phyloP scores from a whole-genome alignment of 148 eudicot species.

The Persicaria maculosa region DNA sequence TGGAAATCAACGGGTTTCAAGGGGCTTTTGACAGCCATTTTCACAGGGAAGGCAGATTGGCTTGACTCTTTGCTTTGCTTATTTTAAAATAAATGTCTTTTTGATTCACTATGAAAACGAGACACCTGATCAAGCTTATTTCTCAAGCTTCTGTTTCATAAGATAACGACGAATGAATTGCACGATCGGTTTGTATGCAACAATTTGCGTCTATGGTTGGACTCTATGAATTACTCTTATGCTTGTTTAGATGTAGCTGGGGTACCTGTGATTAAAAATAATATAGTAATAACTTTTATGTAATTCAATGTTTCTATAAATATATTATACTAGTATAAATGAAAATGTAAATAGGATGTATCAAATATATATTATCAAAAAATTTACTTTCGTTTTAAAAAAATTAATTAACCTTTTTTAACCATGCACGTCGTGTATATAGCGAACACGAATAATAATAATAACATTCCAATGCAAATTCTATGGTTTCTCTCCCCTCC shows the following conservation, averaged over 20 bases:
- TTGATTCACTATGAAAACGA: background rate
- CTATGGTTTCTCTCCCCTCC: too few relatives aligned
- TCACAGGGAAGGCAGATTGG: slow-evolving; percentile 6
- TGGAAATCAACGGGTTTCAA: background rate
- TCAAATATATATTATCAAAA: too few relatives aligned
- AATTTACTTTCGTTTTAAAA: too few relatives aligned
- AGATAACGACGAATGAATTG: slow-evolving; percentile 9
- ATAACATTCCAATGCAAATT: too few relatives aligned
- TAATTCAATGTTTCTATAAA: too few relatives aligned
- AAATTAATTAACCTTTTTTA: too few relatives aligned
- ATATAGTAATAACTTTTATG: too few relatives aligned
- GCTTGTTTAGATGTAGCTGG: background rate
- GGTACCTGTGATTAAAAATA: background rate
- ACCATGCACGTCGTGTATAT: too few relatives aligned
- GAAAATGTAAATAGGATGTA: too few relatives aligned
- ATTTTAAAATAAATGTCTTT: background rate
- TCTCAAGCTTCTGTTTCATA: slow-evolving; percentile 7
- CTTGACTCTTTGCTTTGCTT: background rate
- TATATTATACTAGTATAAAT: too few relatives aligned
- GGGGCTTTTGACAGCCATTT: slow-evolving; percentile 7
- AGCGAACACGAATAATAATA: too few relatives aligned
- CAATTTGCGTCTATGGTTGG: background rate
- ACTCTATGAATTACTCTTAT: background rate
- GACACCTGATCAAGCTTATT: background rate
- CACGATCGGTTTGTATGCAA: background rate